phyloP scores from a whole-genome alignment of 2,329 filamentous ascomycete genomes.

The Lasiodiplodia citricola region DNA sequence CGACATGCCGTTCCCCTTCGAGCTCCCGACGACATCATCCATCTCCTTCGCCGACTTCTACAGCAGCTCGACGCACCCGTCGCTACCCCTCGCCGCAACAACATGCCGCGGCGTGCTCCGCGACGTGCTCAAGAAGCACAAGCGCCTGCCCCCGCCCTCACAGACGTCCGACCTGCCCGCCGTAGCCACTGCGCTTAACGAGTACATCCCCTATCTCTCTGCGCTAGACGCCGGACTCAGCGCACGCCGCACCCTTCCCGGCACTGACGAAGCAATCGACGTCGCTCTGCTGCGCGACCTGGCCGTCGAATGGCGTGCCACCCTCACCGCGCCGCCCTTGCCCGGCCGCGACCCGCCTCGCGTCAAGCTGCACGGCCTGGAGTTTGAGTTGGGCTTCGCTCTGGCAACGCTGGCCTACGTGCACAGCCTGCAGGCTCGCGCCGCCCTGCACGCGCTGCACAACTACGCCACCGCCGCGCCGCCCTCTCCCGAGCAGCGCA shows the following conservation, averaged over 20 bases:
- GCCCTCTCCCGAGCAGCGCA: conserved; percentile 67
- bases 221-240: conserved; percentile 69
- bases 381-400: conserved; percentile 82
- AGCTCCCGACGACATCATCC: conserved; percentile 85
- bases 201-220: conserved; percentile 84
- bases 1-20: conserved; percentile 86
- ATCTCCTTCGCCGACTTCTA: conserved; percentile 82
- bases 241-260: conserved; percentile 54
- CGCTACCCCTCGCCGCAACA: conserved; percentile 80
- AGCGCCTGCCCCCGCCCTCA: conserved; percentile 75
- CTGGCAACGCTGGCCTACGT: conserved; percentile 78
- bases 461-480: conserved; percentile 54
- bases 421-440: conserved; percentile 73
- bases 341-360: conserved; percentile 66
- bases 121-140: conserved; percentile 85
- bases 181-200: conserved; percentile 71
- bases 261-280: conserved; percentile 67
- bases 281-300: conserved; percentile 71
- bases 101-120: conserved; percentile 83
- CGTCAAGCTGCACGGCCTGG: conserved; percentile 73
- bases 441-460: conserved; percentile 75
- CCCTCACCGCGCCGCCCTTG: conserved; percentile 65
- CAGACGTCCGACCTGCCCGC: conserved; percentile 73
- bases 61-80: conserved; percentile 82
- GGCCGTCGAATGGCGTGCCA: conserved; percentile 80